These are phyloP conservation scores for Fusarium circinatum DNA, from an alignment of 2,329 filamentous ascomycete species.

Conservation along the genomic window DNA sequence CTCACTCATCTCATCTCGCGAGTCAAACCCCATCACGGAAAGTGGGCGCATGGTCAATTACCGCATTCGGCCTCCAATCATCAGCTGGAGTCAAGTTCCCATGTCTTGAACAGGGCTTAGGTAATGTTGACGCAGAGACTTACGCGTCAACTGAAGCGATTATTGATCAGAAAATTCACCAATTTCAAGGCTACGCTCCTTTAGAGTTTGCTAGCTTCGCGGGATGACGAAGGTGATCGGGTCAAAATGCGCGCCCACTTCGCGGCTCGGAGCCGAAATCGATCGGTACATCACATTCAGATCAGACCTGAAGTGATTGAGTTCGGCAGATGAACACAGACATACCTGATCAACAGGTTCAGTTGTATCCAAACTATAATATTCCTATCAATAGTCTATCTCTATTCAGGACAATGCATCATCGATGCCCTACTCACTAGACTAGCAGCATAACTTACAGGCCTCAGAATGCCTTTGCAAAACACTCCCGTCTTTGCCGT, in stretches of 20 bases:
- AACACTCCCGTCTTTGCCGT: neutral
- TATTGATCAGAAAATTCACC: neutral
- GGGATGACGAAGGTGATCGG: slow-evolving; percentile 18
- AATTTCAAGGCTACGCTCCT: neutral
- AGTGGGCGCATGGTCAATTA: slow-evolving; percentile 3
- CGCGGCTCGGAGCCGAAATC: slow-evolving; percentile 14
- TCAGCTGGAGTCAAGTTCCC: neutral
- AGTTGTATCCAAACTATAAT: neutral
- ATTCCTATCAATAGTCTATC: neutral
- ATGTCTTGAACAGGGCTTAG: neutral
- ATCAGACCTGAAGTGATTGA: neutral
- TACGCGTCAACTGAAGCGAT: slow-evolving; percentile 3
- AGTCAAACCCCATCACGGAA: neutral
- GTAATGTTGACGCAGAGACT: neutral
- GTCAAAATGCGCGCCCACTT: slow-evolving; percentile 2
- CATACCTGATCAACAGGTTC: neutral
- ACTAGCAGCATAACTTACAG: neutral
- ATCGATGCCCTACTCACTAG: neutral
- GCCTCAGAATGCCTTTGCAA: neutral
- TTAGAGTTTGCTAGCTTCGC: neutral
- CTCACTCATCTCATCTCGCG: neutral
- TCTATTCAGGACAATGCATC: neutral
- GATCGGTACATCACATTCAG: neutral
- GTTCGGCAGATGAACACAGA: neutral
- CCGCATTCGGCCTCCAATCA: slow-evolving; percentile 1